A percentile compares a stretch with the other conserved stretches of the same genome.
phyloP scores from a whole-genome alignment of 75 land plant species.

The Sequoiadendron giganteum region DNA sequence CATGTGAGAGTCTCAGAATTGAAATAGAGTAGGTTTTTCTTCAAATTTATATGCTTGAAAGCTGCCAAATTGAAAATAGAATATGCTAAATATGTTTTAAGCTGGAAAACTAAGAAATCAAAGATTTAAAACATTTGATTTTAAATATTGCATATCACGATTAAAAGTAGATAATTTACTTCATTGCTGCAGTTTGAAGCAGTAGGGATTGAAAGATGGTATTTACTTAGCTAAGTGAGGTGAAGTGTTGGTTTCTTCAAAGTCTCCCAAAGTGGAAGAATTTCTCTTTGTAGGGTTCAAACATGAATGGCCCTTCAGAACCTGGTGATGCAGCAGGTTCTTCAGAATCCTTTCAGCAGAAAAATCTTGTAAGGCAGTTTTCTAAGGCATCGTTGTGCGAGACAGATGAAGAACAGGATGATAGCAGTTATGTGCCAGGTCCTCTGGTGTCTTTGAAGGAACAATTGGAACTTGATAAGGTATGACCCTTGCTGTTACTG shows the following conservation, averaged over 20 bases:
- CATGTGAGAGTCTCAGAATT: neutral
- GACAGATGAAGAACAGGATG: constrained; percentile 21
- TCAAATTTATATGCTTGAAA: neutral
- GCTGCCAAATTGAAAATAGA: neutral
- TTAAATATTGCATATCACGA: neutral
- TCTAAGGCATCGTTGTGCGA: neutral
- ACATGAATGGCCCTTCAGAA: constrained; percentile 1
- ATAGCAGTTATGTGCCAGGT: constrained; percentile 37
- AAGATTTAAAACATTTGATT: neutral
- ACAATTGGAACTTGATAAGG: constrained; percentile 79
- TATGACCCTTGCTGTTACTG: neutral
- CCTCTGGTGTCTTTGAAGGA: constrained; percentile 66
- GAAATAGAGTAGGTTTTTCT: neutral
- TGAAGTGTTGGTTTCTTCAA: neutral
- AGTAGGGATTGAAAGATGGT: neutral
- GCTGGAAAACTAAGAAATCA: neutral
- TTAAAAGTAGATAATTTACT: neutral
- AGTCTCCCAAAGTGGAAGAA: neutral
- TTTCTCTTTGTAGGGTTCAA: neutral
- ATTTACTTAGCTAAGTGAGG: neutral
- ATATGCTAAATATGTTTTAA: neutral
- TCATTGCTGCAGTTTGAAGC: neutral
- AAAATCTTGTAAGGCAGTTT: neutral
- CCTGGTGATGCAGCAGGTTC: neutral
- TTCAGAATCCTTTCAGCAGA: neutral